Evolutionary conservation across 306 rosid species (phyloP).

Genomic region (Quercus rubra): DNA sequence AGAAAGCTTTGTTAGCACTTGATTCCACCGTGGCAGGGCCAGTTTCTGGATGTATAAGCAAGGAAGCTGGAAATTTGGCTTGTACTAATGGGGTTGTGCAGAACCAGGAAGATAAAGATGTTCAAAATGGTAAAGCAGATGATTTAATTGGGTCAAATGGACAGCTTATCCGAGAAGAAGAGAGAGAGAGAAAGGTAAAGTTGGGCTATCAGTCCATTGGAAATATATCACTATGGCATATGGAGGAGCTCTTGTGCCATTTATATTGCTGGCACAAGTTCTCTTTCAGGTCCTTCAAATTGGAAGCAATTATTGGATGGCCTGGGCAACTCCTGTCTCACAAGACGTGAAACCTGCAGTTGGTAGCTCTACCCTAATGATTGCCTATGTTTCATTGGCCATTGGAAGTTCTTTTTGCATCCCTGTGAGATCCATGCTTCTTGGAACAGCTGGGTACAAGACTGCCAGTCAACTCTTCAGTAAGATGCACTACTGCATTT

Average conservation of each 20-base stretch:
- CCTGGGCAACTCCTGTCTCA: constrained; percentile 65
- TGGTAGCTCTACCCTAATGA: constrained; percentile 25
- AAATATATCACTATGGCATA: constrained; percentile 48
- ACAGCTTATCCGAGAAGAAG: constrained; percentile 75
- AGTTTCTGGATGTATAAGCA: constrained; percentile 21
- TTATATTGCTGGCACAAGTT: constrained; percentile 43
- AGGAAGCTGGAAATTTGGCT: constrained; percentile 21
- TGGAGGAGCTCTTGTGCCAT: constrained; percentile 61
- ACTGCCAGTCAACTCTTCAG: constrained; percentile 52
- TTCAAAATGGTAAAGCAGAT: constrained; percentile 24
- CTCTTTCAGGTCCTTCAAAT: constrained; percentile 49
- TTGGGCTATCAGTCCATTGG: constrained; percentile 53
- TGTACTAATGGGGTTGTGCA: not conserved
- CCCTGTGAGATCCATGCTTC: constrained; percentile 32
- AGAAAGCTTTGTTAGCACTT: constrained; percentile 69
- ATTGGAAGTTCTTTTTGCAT: constrained; percentile 47
- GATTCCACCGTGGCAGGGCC: constrained; percentile 28
- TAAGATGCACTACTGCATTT: constrained; percentile 57
- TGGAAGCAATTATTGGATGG: constrained; percentile 75
- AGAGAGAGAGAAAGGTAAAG: constrained; percentile 62
- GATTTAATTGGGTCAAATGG: constrained; percentile 27
- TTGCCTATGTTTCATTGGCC: constrained; percentile 43
- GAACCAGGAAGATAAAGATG: constrained; percentile 31
- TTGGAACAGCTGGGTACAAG: constrained; percentile 44
- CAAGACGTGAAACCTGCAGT: constrained; percentile 28